Conservation (phyloP, 352 stramenopile genomes). For the Globisporangium middletonii region DNA sequence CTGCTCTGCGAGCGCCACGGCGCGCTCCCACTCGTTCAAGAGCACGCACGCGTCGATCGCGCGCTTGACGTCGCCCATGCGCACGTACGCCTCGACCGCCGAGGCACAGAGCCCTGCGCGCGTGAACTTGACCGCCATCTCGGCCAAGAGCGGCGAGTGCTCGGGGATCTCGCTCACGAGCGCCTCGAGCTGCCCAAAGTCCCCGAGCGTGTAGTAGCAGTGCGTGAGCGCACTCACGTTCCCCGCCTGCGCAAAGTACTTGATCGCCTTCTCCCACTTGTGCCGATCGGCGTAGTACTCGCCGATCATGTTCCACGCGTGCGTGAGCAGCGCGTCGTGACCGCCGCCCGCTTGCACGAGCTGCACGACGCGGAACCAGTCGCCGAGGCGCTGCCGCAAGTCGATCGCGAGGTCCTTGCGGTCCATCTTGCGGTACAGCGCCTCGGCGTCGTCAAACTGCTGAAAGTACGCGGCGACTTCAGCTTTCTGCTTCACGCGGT, state of each 20-base stretch:
- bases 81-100: slow-evolving; percentile 85
- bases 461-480: slow-evolving; percentile 89
- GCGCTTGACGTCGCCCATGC: slow-evolving; percentile 87
- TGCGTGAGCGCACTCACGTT: slow-evolving; percentile 73
- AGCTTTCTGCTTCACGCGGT: slow-evolving; percentile 89
- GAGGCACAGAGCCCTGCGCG: slow-evolving; percentile 74
- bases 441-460: slow-evolving; percentile 90
- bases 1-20: slow-evolving; percentile 86
- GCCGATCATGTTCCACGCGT: slow-evolving; percentile 88
- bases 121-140: slow-evolving; percentile 88
- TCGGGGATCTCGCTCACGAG: slow-evolving; percentile 84
- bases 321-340: slow-evolving; percentile 72
- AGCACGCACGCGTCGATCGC: slow-evolving; percentile 92
- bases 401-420: slow-evolving; percentile 92
- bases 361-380: slow-evolving; percentile 91
- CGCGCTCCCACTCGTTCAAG: slow-evolving; percentile 90
- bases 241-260: slow-evolving; percentile 86
- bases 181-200: slow-evolving; percentile 85
- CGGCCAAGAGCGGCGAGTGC: slow-evolving; percentile 63
- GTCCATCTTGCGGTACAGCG: slow-evolving; percentile 91
- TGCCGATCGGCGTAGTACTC: slow-evolving; percentile 89
- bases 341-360: slow-evolving; percentile 72
- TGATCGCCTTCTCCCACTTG: slow-evolving; percentile 91
- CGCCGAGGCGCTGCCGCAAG: slow-evolving; percentile 82
- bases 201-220: slow-evolving; percentile 89